Base-by-base conservation (phyloP, 2,329 filamentous ascomycete genomes). In the Aspergillus fumigatus region DNA sequence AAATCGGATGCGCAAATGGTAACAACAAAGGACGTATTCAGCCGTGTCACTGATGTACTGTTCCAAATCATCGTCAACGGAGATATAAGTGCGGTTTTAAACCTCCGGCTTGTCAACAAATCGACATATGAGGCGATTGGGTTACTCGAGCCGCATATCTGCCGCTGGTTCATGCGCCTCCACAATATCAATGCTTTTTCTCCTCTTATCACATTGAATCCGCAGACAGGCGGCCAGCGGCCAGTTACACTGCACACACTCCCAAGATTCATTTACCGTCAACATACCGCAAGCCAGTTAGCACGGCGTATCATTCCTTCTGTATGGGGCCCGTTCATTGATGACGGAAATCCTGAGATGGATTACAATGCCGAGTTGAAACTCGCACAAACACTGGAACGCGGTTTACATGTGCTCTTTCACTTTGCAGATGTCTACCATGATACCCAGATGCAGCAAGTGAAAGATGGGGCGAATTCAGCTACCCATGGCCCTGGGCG, bases 111-210 rank as follows among this genome's bases (percentile, higher is more conserved):
- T 19, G 35, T 70, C 17, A 70, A 69, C 57, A 65, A 59, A 49
- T 59, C 61, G 8, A 69, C 67, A 25, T 66, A 67, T 48, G 62
- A 67, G 29, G 62, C 61, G 3, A 66, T 69, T 52, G 65, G 63
- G 52, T 45, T 59, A 7, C 58, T 69, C 26, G 67, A 70, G 47
- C 58, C 61, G 21, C 61, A 68, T 29, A 65, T 70, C 29, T 70
- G 67, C 43, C 56, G 53, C n/a, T 65, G 62, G 54, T 69, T 68
- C 49, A 62, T 68, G 57, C 67, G 65, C 19, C 51, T 56, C n/a
- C 75, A 81, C 62, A 85, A 85, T 53, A 81, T 79, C 3, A 76
- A 82, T 26, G 82, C 81, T 9, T 87, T 87, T 62, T 78, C 85
- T 59, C 73, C 74, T 8, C 80, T 85, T 14, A 84, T 87, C 61